Conservation (phyloP, 352 stramenopile species). For the Aphanomyces stellatus region DNA sequence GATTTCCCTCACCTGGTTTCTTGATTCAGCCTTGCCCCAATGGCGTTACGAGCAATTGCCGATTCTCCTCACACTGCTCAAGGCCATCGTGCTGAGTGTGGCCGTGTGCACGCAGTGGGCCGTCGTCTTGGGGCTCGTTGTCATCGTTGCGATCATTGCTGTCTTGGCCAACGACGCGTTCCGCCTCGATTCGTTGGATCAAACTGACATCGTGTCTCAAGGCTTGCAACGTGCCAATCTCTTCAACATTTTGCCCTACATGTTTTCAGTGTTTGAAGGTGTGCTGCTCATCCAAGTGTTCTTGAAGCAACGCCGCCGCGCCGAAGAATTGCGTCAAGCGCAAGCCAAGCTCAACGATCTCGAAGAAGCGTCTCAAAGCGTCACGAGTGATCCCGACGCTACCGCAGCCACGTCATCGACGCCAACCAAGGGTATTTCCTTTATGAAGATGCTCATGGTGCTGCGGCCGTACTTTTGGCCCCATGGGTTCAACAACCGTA, state of each 20-base stretch:
- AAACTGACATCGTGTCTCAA: slow-evolving; percentile 42
- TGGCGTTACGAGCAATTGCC: slow-evolving; percentile 75
- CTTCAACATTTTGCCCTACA: slow-evolving; percentile 71
- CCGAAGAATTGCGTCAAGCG: background rate
- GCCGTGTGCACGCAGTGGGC: slow-evolving; percentile 35
- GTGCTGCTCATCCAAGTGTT: slow-evolving; percentile 66
- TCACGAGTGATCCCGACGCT: slow-evolving; percentile 25
- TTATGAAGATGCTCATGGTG: slow-evolving; percentile 79
- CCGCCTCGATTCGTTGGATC: slow-evolving; percentile 51
- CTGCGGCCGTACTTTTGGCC: slow-evolving; percentile 85
- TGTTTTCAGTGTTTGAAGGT: slow-evolving; percentile 78
- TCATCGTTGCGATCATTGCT: slow-evolving; percentile 37
- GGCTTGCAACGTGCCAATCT: slow-evolving; percentile 59
- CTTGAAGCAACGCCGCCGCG: background rate
- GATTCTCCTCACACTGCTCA: slow-evolving; percentile 47
- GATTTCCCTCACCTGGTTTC: background rate
- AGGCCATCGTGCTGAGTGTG: slow-evolving; percentile 51
- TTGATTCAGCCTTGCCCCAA: background rate
- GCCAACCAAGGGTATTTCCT: slow-evolving; percentile 50
- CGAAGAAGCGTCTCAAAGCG: slow-evolving; percentile 21
- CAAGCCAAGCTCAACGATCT: slow-evolving; percentile 31
- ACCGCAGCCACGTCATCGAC: slow-evolving; percentile 16
- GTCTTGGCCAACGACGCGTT: slow-evolving; percentile 69
- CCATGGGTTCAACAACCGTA: slow-evolving; percentile 53
- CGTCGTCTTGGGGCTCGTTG: slow-evolving; percentile 32